Evolutionary conservation across 306 rosid species (phyloP).

Genomic region (Elaeagnus macrophylla): DNA sequence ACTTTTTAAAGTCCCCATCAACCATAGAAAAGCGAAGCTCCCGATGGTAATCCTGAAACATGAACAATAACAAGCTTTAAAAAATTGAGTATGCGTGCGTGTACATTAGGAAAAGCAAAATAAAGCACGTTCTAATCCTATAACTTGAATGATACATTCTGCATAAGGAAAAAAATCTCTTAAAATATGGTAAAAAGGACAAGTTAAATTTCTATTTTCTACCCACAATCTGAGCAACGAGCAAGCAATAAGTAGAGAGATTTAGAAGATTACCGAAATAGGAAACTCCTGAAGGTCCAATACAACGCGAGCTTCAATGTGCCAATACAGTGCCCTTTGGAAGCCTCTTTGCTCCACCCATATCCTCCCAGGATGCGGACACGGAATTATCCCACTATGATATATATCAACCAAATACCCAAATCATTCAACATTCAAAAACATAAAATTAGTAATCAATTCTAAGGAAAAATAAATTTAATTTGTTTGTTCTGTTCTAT

Average conservation of each 20-base stretch:
- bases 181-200: no score
- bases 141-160: no score
- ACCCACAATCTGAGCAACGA: slow-evolving; percentile 3
- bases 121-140: background rate
- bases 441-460: background rate
- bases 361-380: slow-evolving; percentile 80
- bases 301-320: slow-evolving; percentile 93
- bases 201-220: background rate
- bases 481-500: no score
- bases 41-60: slow-evolving; percentile 62
- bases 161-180: no score
- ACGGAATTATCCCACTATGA: slow-evolving; percentile 64
- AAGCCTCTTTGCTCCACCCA: slow-evolving; percentile 96
- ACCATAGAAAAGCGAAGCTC: slow-evolving; percentile 94
- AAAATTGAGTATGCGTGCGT: background rate
- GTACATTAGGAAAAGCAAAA: background rate
- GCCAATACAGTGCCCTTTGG: slow-evolving; percentile 94
- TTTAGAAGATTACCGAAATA: slow-evolving; percentile 45
- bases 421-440: slow-evolving; percentile 2
- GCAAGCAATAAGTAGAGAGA: slow-evolving; percentile 5
- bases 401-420: slow-evolving; percentile 3
- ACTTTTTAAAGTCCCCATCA: slow-evolving; percentile 93
- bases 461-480: background rate
- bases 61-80: background rate
- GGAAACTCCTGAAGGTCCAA: slow-evolving; percentile 78